These are phyloP conservation scores for Passiflora organensis DNA, from an alignment of 345 rosid species.

Conservation along the genomic window DNA sequence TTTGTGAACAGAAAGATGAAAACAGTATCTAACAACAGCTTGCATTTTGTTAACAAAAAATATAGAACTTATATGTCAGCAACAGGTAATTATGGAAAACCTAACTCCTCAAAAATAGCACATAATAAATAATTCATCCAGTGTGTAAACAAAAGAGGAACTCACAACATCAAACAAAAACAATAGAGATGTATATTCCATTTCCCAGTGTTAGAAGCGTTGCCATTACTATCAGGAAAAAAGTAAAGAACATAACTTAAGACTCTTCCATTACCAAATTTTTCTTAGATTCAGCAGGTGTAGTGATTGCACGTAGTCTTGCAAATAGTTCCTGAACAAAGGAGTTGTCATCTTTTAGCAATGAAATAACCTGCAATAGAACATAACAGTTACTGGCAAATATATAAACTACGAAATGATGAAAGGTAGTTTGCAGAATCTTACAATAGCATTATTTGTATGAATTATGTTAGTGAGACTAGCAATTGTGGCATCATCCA, in stretches of 20 bases:
- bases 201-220: not conserved
- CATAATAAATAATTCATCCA: too few relatives aligned
- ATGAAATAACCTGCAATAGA: conserved; percentile 59
- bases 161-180: too few relatives aligned
- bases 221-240: not conserved
- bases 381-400: conserved; percentile 9
- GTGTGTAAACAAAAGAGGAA: too few relatives aligned
- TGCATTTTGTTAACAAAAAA: too few relatives aligned
- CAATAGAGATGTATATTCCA: too few relatives aligned
- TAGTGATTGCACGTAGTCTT: conserved; percentile 53
- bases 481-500: conserved; percentile 70
- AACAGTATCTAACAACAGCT: too few relatives aligned
- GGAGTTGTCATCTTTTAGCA: conserved; percentile 71
- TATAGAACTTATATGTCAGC: too few relatives aligned
- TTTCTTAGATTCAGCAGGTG: conserved; percentile 70
- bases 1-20: too few relatives aligned
- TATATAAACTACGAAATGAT: not conserved
- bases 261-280: conserved; percentile 55
- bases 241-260: not conserved
- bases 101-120: too few relatives aligned
- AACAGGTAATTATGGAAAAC: too few relatives aligned
- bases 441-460: conserved; percentile 73
- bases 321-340: conserved; percentile 87
- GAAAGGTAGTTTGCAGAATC: conserved; percentile 18
- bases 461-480: conserved; percentile 66